Conservation (phyloP, 495 filamentous ascomycete genomes). For the Penicillium antarcticum region DNA sequence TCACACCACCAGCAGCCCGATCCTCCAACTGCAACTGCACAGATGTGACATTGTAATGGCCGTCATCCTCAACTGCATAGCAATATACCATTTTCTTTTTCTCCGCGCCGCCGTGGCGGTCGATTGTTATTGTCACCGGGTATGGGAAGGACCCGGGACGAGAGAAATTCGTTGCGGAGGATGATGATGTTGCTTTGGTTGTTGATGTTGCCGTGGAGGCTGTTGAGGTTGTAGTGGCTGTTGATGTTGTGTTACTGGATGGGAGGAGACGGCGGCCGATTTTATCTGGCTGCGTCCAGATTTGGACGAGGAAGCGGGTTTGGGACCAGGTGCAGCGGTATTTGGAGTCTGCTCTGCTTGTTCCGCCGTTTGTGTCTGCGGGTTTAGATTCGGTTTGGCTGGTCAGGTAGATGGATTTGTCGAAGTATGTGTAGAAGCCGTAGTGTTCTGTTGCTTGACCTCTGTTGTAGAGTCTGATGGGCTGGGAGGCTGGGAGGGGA, state of each 20-base stretch:
- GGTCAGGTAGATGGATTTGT: constrained; percentile 79
- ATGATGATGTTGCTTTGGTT: constrained; percentile 22
- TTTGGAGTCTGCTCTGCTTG: constrained; percentile 54
- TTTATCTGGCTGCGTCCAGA: constrained; percentile 66
- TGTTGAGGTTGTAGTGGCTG: constrained; percentile 10
- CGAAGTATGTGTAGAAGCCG: constrained; percentile 89
- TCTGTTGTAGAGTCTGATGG: constrained; percentile 80
- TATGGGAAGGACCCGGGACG: constrained; percentile 80
- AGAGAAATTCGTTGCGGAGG: constrained; percentile 51
- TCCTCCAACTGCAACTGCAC: constrained; percentile 56
- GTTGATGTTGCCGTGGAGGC: constrained; percentile 16
- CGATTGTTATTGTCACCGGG: constrained; percentile 74
- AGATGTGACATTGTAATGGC: constrained; percentile 48
- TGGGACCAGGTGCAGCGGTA: constrained; percentile 76
- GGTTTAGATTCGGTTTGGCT: constrained; percentile 40
- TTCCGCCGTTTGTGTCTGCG: constrained; percentile 63
- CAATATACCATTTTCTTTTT: constrained; percentile 67
- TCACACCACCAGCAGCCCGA: constrained; percentile 54
- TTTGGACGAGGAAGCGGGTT: constrained; percentile 83
- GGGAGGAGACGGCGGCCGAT: constrained; percentile 45
- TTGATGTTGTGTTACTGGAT: constrained; percentile 3
- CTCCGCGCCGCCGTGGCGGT: constrained; percentile 71
- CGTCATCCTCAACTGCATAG: constrained; percentile 54
- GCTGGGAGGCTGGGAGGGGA: constrained; percentile 68
- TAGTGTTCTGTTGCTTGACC: constrained; percentile 80